Base-by-base conservation (phyloP, 148 eudicot species). In the Tetragonia tetragonoides region DNA sequence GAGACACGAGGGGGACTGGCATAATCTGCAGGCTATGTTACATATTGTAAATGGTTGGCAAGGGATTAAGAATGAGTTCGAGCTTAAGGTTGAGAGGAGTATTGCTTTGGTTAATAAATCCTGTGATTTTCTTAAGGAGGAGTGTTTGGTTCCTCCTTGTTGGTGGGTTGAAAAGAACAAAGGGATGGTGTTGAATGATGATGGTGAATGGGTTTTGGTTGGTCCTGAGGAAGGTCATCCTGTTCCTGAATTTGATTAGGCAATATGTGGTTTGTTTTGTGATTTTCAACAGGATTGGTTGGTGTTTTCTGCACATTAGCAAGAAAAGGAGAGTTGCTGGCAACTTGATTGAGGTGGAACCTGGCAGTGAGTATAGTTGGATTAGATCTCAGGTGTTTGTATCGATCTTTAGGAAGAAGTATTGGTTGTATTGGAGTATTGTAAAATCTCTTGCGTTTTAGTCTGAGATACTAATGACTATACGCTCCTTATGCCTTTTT, bases 121-220 rank as follows among this genome's bases (percentile, higher is more conserved):
- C 0, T 79, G 92, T 63, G 97, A 80, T 34, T 83, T 83, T 16
- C 77, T 95, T 81, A 95, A 91, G 72, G 91, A 92, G 7, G 98
- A 95, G 77, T 86, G 76, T 34, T 81, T 92, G 87, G 84, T 95
- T 78, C 97, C 99, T 0, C 94, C 86, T 11, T 85, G 89, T 7
- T 95, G 99, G 99, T 95, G 99, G 99, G 74, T 95, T 68, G 93
- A 87, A 83, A 89, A 91, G 87, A 95, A 95, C 77, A 95, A 88
- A 80, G 99, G 99, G 56, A 77, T 95, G 96, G 85, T 90, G 20
- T 44, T 83, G 73, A 82, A 83, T 67, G 89, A 85, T 41, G 68
- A 87, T 53, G 97, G 97, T 0, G 93, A 95, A 0, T 95, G 96
- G 97, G 85, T 87, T 68, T 57, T 88, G 82, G 88, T 61, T 20